Evolutionary conservation across 768 basidiomycete species (phyloP), one percentile per base, ranked within the genome.

Genomic region (Lactarius sp.): DNA sequence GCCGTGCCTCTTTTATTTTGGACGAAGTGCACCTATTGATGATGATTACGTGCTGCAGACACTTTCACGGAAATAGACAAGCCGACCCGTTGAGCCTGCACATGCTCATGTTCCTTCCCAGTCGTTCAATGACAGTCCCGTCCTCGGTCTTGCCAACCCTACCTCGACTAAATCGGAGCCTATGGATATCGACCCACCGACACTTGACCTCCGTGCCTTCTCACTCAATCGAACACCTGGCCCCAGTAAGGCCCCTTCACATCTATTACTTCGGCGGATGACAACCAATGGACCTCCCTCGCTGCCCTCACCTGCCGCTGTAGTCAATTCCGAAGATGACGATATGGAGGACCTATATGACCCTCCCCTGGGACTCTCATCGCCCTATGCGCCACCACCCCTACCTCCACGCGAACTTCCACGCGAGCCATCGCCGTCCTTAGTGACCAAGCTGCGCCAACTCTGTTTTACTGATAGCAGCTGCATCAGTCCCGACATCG

Each of bases 141-240:
- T 39, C 22, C 9, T 47, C 14, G 47, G 18, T 39, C 27, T 4
- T 22, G n/a, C 36, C 27, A 31, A 20, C 22, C n/a, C 47, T 16
- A 18, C 41, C 31, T 16, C 27, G 27, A 20, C 37, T 31, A 64
- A 37, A 2, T 36, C 59, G 22, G 22, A 27, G 22, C 2, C 61
- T 49, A 44, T 62, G 64, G 39, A 59, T 52, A 20, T 46, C 57
- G 39, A 55, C 36, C 61, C 56, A 42, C 60, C 57, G 42, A 56
- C 33, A 18, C 41, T 59, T 14, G 67, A 67, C 50, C 66, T 67
- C 44, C 54, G 54, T 58, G 55, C 59, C 37, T 59, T 64, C 27
- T 44, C 59, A 42, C 47, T 64, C 36, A 50, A 46, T 52, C 52
- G 52, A 4, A 9, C 57, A 14, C 34, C 51, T 27, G 55, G 42